Percentiles rank a stretch among this genome's conserved stretches.
Conservation (phyloP, 306 rosid genomes). For the Castanea sativa region DNA sequence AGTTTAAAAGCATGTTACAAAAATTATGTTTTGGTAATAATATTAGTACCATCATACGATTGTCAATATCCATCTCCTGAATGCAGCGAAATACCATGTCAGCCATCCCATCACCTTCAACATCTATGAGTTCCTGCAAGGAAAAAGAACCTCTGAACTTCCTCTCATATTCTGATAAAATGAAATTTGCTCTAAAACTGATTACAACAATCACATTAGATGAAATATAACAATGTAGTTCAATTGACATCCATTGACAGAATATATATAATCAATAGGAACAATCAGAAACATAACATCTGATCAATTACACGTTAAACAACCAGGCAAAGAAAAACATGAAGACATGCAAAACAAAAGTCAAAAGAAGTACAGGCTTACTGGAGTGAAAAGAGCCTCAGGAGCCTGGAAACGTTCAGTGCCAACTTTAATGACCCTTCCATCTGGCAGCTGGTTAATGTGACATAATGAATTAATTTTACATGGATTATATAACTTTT, state of each 20-base stretch:
- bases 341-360: slow-evolving; percentile 11
- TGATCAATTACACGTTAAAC: neutral
- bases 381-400: slow-evolving; percentile 98
- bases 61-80: slow-evolving; percentile 99
- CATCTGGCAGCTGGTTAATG: slow-evolving; percentile 89
- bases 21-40: slow-evolving; percentile 18
- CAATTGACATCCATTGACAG: neutral
- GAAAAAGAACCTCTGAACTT: slow-evolving; percentile 9
- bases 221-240: neutral
- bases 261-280: neutral
- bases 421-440: slow-evolving; percentile 98
- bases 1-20: slow-evolving; percentile 5
- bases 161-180: slow-evolving; percentile 11
- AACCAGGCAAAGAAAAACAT: neutral
- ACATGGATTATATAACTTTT: neutral
- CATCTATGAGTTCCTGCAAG: slow-evolving; percentile 90
- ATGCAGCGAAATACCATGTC: slow-evolving; percentile 99
- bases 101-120: slow-evolving; percentile 99
- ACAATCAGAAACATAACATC: neutral
- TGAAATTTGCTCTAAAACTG: neutral
- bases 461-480: slow-evolving; percentile 4
- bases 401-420: slow-evolving; percentile 99
- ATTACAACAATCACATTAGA: neutral
- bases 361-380: slow-evolving; percentile 39
- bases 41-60: slow-evolving; percentile 83